Percentiles rank a stretch among this genome's conserved stretches.
These are phyloP conservation scores for Carex pumila DNA, from an alignment of 176 grass and related monocot species.

Conservation along the genomic window DNA sequence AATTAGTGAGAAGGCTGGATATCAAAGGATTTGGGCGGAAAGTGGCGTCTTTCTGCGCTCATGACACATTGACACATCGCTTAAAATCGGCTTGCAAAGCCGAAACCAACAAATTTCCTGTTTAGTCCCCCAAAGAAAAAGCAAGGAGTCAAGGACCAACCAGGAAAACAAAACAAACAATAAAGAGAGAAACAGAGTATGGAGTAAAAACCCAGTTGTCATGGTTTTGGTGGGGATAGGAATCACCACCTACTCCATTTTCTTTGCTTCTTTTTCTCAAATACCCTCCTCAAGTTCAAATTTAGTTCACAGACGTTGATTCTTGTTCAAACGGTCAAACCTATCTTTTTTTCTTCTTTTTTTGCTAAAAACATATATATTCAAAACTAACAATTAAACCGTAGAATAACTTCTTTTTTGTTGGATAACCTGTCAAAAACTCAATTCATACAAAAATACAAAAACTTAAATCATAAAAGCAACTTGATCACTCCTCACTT, in stretches of 20 bases:
- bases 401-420: neutral
- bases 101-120: conserved; percentile 16
- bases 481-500: too few relatives aligned
- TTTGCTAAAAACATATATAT: neutral
- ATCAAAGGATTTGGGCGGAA: conserved; percentile 6
- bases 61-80: neutral
- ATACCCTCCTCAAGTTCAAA: neutral
- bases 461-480: too few relatives aligned
- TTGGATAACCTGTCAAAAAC: too few relatives aligned
- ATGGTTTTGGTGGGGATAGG: conserved; percentile 26
- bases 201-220: conserved; percentile 1
- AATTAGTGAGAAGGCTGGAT: neutral
- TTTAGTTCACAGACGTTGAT: neutral
- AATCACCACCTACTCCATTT: conserved; percentile 23
- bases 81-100: conserved; percentile 5
- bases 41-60: neutral
- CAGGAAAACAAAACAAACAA: neutral
- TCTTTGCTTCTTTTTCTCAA: neutral
- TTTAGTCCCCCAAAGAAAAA: neutral
- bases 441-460: too few relatives aligned
- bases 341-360: neutral
- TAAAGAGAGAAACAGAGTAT: neutral
- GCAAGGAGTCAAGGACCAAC: conserved; percentile 5
- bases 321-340: neutral
- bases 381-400: neutral